Percentiles rank a stretch among this genome's conserved stretches.
phyloP scores from a whole-genome alignment of 192 early-diverging fungal genomes.

The Gigaspora rosea region DNA sequence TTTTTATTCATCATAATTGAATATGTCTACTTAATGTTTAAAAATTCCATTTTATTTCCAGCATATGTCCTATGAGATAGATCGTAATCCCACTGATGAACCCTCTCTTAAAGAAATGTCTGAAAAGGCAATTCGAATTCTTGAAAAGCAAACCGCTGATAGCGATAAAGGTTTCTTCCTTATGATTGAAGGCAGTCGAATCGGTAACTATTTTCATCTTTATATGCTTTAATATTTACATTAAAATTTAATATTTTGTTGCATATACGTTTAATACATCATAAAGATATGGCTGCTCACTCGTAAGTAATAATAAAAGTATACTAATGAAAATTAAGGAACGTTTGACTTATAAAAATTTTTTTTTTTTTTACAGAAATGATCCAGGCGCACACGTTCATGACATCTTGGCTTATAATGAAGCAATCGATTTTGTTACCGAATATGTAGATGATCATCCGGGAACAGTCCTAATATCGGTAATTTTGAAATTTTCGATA shows the following conservation, averaged over 20 bases:
- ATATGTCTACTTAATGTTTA: background rate
- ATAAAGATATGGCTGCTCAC: constrained; percentile 91
- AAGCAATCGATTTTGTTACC: constrained; percentile 69
- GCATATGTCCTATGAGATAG: constrained; percentile 95
- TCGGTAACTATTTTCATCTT: constrained; percentile 44
- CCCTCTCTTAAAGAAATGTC: constrained; percentile 88
- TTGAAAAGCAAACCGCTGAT: constrained; percentile 55
- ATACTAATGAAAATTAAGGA: background rate
- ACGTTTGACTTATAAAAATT: background rate
- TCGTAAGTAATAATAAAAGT: constrained; percentile 38
- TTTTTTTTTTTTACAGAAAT: constrained; percentile 62
- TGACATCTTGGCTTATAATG: constrained; percentile 91
- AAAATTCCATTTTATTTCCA: constrained; percentile 19
- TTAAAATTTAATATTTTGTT: background rate
- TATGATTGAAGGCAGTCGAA: constrained; percentile 95
- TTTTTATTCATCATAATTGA: background rate
- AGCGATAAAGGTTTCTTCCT: constrained; percentile 84
- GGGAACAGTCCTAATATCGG: constrained; percentile 88
- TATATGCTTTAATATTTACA: background rate
- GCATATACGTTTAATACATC: background rate
- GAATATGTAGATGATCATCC: constrained; percentile 79
- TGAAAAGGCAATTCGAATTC: constrained; percentile 73
- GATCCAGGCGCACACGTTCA: constrained; percentile 90
- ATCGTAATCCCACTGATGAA: constrained; percentile 64
- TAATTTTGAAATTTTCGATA: constrained; percentile 14